Percentiles rank a stretch among this genome's conserved stretches.
Conservation (phyloP, 306 rosid species). For the Castanopsis chinensis region DNA sequence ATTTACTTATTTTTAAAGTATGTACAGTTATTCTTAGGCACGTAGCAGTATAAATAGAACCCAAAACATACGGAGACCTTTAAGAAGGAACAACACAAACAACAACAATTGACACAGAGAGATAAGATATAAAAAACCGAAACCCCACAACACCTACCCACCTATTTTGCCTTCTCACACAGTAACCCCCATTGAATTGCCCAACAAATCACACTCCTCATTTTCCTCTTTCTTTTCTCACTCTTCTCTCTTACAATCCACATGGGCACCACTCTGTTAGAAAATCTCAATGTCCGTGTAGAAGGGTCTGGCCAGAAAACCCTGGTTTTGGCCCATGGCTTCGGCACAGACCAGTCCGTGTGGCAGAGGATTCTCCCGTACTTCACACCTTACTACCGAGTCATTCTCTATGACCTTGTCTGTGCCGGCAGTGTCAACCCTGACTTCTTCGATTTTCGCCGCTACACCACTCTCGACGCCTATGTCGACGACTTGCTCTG, state of each 20-base stretch:
- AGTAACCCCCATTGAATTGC: too few species aligned
- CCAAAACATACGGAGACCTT: background rate
- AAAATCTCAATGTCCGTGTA: conserved; percentile 76
- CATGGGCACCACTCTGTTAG: conserved; percentile 53
- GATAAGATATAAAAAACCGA: background rate
- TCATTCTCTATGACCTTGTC: conserved; percentile 92
- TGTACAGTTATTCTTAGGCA: too few species aligned
- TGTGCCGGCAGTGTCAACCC: conserved; percentile 99
- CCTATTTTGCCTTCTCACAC: conserved; percentile 7
- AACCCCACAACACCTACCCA: conserved; percentile 10
- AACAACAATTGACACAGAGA: background rate
- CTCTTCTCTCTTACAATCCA: background rate
- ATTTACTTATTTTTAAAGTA: too few species aligned
- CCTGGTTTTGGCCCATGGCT: conserved; percentile 82
- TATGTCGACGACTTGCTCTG: conserved; percentile 77
- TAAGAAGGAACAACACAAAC: background rate
- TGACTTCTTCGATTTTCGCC: conserved; percentile 76
- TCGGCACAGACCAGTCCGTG: conserved; percentile 97
- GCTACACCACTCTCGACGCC: conserved; percentile 85
- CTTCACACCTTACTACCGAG: conserved; percentile 61
- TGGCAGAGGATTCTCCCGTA: conserved; percentile 82
- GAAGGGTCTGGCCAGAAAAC: conserved; percentile 68
- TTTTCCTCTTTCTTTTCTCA: too few species aligned
- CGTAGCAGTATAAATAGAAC: conserved; percentile 35
- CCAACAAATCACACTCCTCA: too few species aligned